Evolutionary conservation across 2,329 filamentous ascomycete genomes (phyloP).

Genomic region (Ophiostoma fasciatum): DNA sequence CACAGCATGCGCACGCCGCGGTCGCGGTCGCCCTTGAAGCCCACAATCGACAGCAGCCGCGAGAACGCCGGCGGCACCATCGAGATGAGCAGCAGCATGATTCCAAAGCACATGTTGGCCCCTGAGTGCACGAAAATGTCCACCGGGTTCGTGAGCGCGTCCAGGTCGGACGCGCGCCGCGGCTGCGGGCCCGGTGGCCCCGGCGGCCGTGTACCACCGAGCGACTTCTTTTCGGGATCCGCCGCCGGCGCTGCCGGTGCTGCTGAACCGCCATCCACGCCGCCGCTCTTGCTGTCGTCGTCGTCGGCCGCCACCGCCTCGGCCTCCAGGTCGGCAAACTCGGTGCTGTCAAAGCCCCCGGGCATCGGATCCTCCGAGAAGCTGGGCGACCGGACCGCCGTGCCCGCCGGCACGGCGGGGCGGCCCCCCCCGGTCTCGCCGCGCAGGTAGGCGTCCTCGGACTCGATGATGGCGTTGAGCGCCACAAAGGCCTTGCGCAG

Average conservation of each 20-base stretch:
- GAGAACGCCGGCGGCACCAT: conserved; percentile 85
- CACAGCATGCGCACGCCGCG: conserved; percentile 76
- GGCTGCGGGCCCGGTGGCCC: too few species aligned
- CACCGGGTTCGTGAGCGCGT: conserved; percentile 56
- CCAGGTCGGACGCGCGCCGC: conserved; percentile 36
- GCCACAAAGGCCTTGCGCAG: conserved; percentile 77
- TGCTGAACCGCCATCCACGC: background rate
- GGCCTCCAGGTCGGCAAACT: conserved; percentile 17
- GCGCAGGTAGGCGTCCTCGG: conserved; percentile 37
- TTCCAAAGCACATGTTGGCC: conserved; percentile 76
- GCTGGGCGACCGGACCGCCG: conserved; percentile 10
- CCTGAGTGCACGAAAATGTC: conserved; percentile 86
- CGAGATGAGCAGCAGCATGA: conserved; percentile 74
- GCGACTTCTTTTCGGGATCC: too few species aligned
- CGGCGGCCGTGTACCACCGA: too few species aligned
- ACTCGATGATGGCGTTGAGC: conserved; percentile 62
- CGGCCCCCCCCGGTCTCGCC: background rate
- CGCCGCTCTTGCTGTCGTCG: background rate
- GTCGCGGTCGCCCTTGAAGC: conserved; percentile 78
- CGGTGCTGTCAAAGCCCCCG: conserved; percentile 22
- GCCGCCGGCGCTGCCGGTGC: too few species aligned
- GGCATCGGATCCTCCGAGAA: conserved; percentile 22
- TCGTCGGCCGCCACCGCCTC: conserved; percentile 12
- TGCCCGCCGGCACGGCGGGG: background rate
- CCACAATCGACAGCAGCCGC: conserved; percentile 74